Base-by-base conservation (phyloP, 139 green algal genomes). In the Yamagishiella unicocca region DNA sequence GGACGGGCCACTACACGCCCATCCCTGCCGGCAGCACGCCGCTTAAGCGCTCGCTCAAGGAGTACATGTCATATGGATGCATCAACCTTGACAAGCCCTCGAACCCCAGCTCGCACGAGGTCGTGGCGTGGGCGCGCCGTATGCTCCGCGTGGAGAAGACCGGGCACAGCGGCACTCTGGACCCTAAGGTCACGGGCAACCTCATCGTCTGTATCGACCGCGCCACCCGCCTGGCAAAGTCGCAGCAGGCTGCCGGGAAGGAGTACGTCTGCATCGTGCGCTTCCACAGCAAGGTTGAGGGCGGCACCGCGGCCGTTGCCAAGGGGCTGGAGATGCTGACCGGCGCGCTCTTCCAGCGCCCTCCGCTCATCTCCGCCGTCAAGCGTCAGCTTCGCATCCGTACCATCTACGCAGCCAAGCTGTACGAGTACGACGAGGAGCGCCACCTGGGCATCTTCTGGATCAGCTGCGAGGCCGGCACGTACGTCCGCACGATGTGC, bases 141-240 rank as follows among this genome's bases (percentile, higher is more conserved):
- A 99, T 99, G 50, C 93, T 99, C 53, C 93, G 98, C n/a, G 96
- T 98, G 22, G 97, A 99, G 79, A 99, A 99, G 93, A 99, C 98
- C 1, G 98, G 98, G 6, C 98, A 99, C 93, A 97, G 92, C 38
- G 97, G 97, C 46, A 99, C 97, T 8, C 93, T 99, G 4, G 97
- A 99, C 81, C 97, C 97, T 73, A 99, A 99, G 90, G 92, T 95
- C 29, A 96, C 98, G 33, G 98, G 98, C 83, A 98, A 96, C 86
- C 94, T 99, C 14, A 99, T 99, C 75, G 97, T 99, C 29, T 99
- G 98, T 71, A 94, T 99, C 40, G 97, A 99, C 83, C 93, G 98
- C n/a, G 98, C 97, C 12, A 99, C 98, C 27, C 93, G 97, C 55
- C 94, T 99, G n/a, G 98, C 99, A 24, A 99, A 99, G 95, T 94